phyloP scores from a whole-genome alignment of 768 basidiomycete genomes.

The Agaricus sinodeliciosus region DNA sequence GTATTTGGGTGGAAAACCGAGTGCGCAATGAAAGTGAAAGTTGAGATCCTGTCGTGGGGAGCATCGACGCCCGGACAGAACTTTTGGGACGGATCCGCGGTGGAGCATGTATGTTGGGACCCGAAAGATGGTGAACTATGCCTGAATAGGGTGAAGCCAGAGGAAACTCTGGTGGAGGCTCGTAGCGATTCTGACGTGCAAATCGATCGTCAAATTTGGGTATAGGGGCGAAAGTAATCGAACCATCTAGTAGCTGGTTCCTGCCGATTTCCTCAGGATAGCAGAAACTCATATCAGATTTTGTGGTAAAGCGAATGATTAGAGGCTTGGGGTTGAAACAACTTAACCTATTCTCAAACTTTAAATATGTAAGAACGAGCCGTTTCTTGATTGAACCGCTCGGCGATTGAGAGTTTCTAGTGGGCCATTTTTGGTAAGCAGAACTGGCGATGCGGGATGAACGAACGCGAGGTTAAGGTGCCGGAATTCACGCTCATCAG shows the following conservation, averaged over 20 bases:
- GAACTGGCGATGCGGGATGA: no score
- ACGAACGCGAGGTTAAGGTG: no score
- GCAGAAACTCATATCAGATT: conserved; percentile 50
- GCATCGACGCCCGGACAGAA: conserved; percentile 72
- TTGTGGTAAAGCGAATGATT: conserved; percentile 84
- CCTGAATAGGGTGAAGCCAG: conserved; percentile 37
- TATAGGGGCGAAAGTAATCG: conserved; percentile 96
- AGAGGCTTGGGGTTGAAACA: conserved; percentile 44
- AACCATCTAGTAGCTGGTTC: conserved; percentile 90
- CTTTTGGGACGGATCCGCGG: conserved; percentile 69
- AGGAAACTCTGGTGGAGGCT: conserved; percentile 81
- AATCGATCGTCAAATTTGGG: conserved; percentile 94
- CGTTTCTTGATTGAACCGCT: conserved; percentile 16
- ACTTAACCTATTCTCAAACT: conserved; percentile 73
- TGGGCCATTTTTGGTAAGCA: no score
- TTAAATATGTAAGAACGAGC: conserved; percentile 58
- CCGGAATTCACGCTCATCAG: conserved; percentile 51
- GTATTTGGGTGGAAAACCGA: conserved; percentile 71
- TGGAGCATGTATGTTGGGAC: conserved; percentile 82
- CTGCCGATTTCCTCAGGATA: conserved; percentile 29
- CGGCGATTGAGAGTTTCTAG: no score
- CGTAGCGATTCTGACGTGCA: conserved; percentile 95
- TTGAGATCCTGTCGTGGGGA: conserved; percentile 56
- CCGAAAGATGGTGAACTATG: conserved; percentile 91
- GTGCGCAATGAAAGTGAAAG: conserved; percentile 28